Percentiles rank a stretch among this genome's conserved stretches.
Conservation (phyloP, 805 yeast genomes). For the Ogataea zsoltii region DNA sequence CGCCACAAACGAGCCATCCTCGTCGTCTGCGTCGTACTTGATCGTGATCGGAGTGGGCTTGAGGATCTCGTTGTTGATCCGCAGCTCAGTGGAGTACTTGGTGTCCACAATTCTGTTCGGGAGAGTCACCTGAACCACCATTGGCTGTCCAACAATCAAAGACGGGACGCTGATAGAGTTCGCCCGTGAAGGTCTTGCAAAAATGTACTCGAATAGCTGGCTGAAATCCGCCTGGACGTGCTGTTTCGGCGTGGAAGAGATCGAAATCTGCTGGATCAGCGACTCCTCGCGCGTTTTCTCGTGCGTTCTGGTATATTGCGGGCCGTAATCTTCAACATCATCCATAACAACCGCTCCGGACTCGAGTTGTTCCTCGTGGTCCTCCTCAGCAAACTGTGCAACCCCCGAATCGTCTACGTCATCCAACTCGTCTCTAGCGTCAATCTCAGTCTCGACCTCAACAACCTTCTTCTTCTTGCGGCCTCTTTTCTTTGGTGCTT, state of each 20-base stretch:
- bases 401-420: slow-evolving; percentile 8
- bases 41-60: slow-evolving; percentile 43
- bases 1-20: slow-evolving; percentile 29
- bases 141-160: slow-evolving; percentile 42
- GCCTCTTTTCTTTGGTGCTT: slow-evolving; percentile 7
- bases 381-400: slow-evolving; percentile 11
- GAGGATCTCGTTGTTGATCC: slow-evolving; percentile 46
- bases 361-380: slow-evolving; percentile 4
- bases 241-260: slow-evolving; percentile 37
- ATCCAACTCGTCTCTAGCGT: slow-evolving; percentile 12
- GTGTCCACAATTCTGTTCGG: slow-evolving; percentile 40
- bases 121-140: slow-evolving; percentile 45
- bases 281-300: slow-evolving; percentile 13
- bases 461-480: slow-evolving; percentile 11
- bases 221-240: slow-evolving; percentile 22
- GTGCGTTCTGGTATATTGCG: slow-evolving; percentile 8
- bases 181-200: slow-evolving; percentile 38
- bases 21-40: slow-evolving; percentile 32
- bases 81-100: slow-evolving; percentile 39
- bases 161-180: slow-evolving; percentile 49
- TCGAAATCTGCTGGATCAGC: slow-evolving; percentile 38
- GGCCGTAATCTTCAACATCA: slow-evolving; percentile 11
- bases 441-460: slow-evolving; percentile 1
- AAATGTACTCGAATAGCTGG: slow-evolving; percentile 29
- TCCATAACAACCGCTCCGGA: slow-evolving; percentile 10